Conservation (phyloP, 2,329 filamentous ascomycete genomes). For the Aspergillus eucalypticola region DNA sequence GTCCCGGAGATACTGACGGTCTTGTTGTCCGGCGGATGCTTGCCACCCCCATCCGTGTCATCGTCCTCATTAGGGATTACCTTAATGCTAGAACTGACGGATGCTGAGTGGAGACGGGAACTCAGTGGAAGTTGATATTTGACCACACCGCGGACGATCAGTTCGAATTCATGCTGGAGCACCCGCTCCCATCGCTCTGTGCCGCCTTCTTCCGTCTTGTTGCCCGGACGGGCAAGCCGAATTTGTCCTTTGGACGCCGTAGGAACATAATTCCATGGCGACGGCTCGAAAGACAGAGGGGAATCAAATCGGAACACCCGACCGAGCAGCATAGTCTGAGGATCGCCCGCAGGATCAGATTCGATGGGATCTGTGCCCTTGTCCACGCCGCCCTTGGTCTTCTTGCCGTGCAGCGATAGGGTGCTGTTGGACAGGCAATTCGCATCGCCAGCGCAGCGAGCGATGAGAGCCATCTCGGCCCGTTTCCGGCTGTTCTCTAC, state of each 20-base stretch:
- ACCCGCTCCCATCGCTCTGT: conserved; percentile 87
- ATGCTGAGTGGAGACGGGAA: conserved; percentile 54
- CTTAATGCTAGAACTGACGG: conserved; percentile 45
- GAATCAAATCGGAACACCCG: conserved; percentile 85
- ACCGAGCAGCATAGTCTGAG: conserved; percentile 89
- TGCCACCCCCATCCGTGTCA: conserved; percentile 19
- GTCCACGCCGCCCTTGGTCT: conserved; percentile 46
- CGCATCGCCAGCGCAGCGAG: conserved; percentile 26
- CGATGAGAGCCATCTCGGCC: conserved; percentile 31
- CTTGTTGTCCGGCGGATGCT: conserved; percentile 27
- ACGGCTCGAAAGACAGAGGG: conserved; percentile 83
- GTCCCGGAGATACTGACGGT: conserved; percentile 27
- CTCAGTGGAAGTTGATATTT: conserved; percentile 72
- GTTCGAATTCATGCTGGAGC: conserved; percentile 85
- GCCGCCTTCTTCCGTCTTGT: conserved; percentile 79
- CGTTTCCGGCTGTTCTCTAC: conserved; percentile 36
- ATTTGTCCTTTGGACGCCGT: conserved; percentile 80
- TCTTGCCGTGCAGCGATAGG: conserved; percentile 16
- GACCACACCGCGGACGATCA: conserved; percentile 87
- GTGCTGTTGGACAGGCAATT: conserved; percentile 22
- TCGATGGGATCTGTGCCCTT: conserved; percentile 64
- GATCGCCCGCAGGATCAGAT: conserved; percentile 55
- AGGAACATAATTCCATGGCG: conserved; percentile 73
- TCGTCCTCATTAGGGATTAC: conserved; percentile 39
- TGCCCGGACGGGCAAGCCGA: conserved; percentile 78